A percentile compares a stretch with the other conserved stretches of the same genome.
These are phyloP conservation scores for Acanthochlamys bracteata DNA, from an alignment of 106 monocot genomes.

Conservation along the genomic window DNA sequence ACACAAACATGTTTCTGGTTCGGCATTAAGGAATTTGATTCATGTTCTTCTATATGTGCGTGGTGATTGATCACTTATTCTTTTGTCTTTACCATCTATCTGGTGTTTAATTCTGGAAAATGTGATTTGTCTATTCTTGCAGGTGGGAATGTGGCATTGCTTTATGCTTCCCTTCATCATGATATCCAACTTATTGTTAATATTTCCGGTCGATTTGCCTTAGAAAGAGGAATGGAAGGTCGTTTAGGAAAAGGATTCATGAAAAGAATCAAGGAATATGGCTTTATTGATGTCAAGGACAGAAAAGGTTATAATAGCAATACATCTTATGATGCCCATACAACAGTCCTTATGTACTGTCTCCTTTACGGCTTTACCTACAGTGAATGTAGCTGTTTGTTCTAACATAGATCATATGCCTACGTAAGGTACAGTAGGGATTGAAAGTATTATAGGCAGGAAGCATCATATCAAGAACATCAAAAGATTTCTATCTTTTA, in stretches of 20 bases:
- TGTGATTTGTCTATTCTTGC: background rate
- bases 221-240: conserved; percentile 56
- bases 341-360: background rate
- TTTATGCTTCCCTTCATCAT: conserved; percentile 70
- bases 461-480: no score
- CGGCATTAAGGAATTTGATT: no score
- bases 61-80: no score
- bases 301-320: conserved; percentile 30
- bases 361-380: conserved; percentile 12
- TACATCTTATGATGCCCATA: background rate
- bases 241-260: conserved; percentile 63
- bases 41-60: no score
- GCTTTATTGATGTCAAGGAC: conserved; percentile 76
- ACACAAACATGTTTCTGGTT: no score
- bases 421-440: no score
- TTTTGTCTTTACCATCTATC: background rate
- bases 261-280: conserved; percentile 58
- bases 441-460: no score
- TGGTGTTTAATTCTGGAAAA: background rate
- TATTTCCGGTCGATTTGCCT: conserved; percentile 76
- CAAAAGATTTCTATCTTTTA: no score
- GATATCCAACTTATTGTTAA: conserved; percentile 53
- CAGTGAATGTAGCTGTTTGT: no score
- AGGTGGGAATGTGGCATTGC: conserved; percentile 78
- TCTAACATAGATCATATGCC: no score